Evolutionary conservation across 2,329 filamentous ascomycete species (phyloP).

Genomic region (Aspergillus viridinutans): DNA sequence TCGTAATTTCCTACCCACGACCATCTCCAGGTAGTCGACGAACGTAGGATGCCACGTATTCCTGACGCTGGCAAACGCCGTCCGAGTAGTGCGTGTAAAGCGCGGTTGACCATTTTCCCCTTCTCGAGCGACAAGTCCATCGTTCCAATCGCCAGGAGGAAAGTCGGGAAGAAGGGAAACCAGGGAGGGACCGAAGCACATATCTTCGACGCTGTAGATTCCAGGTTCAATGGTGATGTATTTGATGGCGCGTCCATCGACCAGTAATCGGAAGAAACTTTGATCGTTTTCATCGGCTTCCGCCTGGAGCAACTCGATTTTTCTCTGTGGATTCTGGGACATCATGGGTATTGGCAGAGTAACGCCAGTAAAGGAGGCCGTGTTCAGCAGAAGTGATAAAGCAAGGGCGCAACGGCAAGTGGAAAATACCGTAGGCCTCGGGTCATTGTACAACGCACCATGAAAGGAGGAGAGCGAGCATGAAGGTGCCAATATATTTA

Average conservation of each 20-base stretch:
- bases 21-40: slow-evolving; percentile 20
- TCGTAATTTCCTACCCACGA: slow-evolving; percentile 16
- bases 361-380: too few species aligned
- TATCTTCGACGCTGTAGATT: slow-evolving; percentile 22
- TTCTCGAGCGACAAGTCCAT: slow-evolving; percentile 20
- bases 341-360: too few species aligned
- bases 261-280: slow-evolving; percentile 25
- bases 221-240: slow-evolving; percentile 26
- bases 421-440: too few species aligned
- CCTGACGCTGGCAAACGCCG: slow-evolving; percentile 16
- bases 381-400: too few species aligned
- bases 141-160: slow-evolving; percentile 29
- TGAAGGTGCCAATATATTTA: too few species aligned
- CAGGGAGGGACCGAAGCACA: slow-evolving; percentile 28
- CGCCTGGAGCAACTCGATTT: slow-evolving; percentile 24
- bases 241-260: slow-evolving; percentile 21
- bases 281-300: slow-evolving; percentile 23
- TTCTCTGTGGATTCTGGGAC: neutral
- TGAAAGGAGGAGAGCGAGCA: too few species aligned
- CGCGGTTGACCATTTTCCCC: slow-evolving; percentile 10
- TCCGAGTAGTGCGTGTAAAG: slow-evolving; percentile 15
- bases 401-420: too few species aligned
- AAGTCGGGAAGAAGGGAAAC: slow-evolving; percentile 17
- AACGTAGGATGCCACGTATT: slow-evolving; percentile 21
- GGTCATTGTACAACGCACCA: too few species aligned